Evolutionary conservation across 2,329 filamentous ascomycete species (phyloP).

Genomic region (Anthostomella pinea): DNA sequence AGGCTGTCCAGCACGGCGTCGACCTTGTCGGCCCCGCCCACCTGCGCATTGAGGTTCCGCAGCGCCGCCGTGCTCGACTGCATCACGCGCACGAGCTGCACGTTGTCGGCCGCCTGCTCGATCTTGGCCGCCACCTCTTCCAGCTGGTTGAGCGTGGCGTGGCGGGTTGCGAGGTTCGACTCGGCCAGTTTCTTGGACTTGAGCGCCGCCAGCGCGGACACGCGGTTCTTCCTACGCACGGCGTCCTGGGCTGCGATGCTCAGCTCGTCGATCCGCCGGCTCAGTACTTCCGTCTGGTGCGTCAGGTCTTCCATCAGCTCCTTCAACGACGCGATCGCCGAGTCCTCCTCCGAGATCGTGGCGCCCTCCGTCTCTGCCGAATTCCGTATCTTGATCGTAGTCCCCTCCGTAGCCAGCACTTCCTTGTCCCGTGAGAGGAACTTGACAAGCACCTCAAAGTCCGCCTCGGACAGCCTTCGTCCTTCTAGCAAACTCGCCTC

Average conservation of each 20-base stretch:
- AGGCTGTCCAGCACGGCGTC: slow-evolving; percentile 73
- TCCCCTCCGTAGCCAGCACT: slow-evolving; percentile 56
- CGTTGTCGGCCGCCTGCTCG: slow-evolving; percentile 80
- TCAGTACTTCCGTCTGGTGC: slow-evolving; percentile 66
- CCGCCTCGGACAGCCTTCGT: slow-evolving; percentile 55
- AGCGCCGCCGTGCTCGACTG: slow-evolving; percentile 72
- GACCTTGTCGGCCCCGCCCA: slow-evolving; percentile 74
- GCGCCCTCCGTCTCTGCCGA: slow-evolving; percentile 40
- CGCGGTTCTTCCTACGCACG: slow-evolving; percentile 68
- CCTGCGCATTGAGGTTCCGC: slow-evolving; percentile 67
- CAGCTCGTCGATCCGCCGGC: slow-evolving; percentile 64
- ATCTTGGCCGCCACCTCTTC: slow-evolving; percentile 82
- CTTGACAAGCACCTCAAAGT: slow-evolving; percentile 67
- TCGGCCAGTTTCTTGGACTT: slow-evolving; percentile 82
- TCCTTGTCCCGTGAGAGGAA: slow-evolving; percentile 68
- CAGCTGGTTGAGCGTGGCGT: slow-evolving; percentile 73
- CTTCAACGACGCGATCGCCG: slow-evolving; percentile 79
- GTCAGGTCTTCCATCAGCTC: slow-evolving; percentile 73
- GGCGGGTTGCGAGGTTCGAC: slow-evolving; percentile 66
- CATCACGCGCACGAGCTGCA: slow-evolving; percentile 81
- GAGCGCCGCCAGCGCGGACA: slow-evolving; percentile 73
- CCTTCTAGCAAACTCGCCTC: slow-evolving; percentile 47
- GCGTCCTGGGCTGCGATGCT: slow-evolving; percentile 64
- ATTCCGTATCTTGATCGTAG: slow-evolving; percentile 71
- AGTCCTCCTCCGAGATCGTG: slow-evolving; percentile 72